phyloP scores from a whole-genome alignment of 2,329 filamentous ascomycete species.

The Aspergillus sp. region DNA sequence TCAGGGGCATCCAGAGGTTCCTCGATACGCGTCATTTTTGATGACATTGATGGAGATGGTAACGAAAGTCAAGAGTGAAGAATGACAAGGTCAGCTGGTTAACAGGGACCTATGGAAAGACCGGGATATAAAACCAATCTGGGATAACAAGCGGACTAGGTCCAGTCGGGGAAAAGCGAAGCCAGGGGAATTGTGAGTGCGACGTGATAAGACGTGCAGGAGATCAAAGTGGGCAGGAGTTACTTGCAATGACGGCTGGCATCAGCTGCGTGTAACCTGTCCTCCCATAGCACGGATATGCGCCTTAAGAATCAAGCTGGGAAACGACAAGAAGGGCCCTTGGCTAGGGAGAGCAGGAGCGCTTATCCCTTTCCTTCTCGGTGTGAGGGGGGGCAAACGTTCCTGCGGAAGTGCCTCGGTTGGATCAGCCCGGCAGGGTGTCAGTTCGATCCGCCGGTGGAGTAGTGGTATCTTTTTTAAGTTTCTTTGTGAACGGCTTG shows the following conservation, averaged over 20 bases:
- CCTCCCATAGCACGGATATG: constrained; percentile 22
- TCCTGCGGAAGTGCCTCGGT: constrained; percentile 11
- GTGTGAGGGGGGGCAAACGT: constrained; percentile 21
- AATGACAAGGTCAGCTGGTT: background rate
- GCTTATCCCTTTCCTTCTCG: constrained; percentile 18
- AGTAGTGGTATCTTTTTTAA: constrained; percentile 3
- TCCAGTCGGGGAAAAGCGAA: constrained; percentile 9
- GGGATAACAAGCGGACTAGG: constrained; percentile 3
- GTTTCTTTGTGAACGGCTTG: constrained; percentile 4
- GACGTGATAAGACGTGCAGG: constrained; percentile 25
- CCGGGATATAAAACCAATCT: constrained; percentile 14
- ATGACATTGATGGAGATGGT: background rate
- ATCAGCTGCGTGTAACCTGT: constrained; percentile 26
- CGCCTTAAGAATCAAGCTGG: constrained; percentile 20
- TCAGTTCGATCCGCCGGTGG: constrained; percentile 1
- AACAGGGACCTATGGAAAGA: constrained; percentile 3
- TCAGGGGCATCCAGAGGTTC: constrained; percentile 31
- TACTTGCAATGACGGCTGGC: constrained; percentile 25
- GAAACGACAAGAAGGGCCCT: constrained; percentile 7
- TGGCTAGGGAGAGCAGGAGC: constrained; percentile 20
- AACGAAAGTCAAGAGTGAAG: constrained; percentile 1
- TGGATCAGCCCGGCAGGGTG: background rate
- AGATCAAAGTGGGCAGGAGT: constrained; percentile 19
- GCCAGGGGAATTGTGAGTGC: constrained; percentile 20
- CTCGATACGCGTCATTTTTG: constrained; percentile 21